These are phyloP conservation scores for Ceriops tagal DNA, from an alignment of 345 rosid genomes.

Conservation along the genomic window DNA sequence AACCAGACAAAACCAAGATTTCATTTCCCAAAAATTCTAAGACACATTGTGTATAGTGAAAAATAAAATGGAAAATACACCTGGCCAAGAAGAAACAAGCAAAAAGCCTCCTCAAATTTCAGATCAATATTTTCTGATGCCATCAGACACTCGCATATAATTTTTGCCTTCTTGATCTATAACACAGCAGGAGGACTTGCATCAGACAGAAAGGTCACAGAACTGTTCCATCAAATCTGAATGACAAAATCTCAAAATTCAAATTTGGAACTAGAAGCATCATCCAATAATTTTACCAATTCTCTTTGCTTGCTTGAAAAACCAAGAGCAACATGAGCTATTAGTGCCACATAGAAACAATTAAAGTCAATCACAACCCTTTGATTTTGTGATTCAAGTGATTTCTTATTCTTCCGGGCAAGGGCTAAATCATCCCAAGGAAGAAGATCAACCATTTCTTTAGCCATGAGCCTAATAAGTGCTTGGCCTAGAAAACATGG, in stretches of 20 bases:
- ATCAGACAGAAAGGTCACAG: slow-evolving; percentile 12
- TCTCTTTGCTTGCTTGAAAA: slow-evolving; percentile 75
- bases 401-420: slow-evolving; percentile 78
- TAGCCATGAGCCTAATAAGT: slow-evolving; percentile 67
- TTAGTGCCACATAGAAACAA: slow-evolving; percentile 65
- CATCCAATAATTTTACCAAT: slow-evolving; percentile 45
- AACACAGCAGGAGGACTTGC: slow-evolving; percentile 20
- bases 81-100: slow-evolving; percentile 85
- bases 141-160: slow-evolving; percentile 72
- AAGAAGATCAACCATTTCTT: slow-evolving; percentile 84
- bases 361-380: slow-evolving; percentile 75
- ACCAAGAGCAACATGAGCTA: slow-evolving; percentile 88
- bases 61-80: slow-evolving; percentile 32
- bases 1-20: neutral
- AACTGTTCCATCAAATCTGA: neutral
- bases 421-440: slow-evolving; percentile 78
- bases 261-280: slow-evolving; percentile 6
- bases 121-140: slow-evolving; percentile 81
- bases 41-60: neutral
- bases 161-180: slow-evolving; percentile 76
- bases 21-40: slow-evolving; percentile 4
- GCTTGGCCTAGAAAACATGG: slow-evolving; percentile 77
- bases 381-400: slow-evolving; percentile 90
- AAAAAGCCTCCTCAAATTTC: slow-evolving; percentile 83
- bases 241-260: neutral